These are phyloP conservation scores for Cerrena zonata DNA, from an alignment of 1,284 basidiomycete species.

Conservation along the genomic window DNA sequence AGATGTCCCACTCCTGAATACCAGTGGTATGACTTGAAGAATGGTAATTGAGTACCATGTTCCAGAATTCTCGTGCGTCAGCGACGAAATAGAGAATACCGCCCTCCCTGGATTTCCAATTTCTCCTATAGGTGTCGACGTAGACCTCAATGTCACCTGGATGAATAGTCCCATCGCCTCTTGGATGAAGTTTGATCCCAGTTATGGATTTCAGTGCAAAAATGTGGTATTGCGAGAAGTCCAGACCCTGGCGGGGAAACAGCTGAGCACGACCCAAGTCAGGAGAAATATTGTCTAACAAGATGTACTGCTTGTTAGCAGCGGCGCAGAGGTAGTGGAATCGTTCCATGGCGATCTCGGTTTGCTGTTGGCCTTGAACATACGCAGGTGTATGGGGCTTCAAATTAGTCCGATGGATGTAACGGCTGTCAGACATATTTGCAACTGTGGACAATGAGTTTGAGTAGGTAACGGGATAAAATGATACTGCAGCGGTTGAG, in stretches of 20 bases:
- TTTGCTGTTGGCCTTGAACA: slow-evolving; percentile 8
- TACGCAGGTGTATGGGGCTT: not conserved
- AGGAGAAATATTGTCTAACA: slow-evolving; percentile 3
- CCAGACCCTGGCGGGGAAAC: slow-evolving; percentile 9
- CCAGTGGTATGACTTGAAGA: slow-evolving; percentile 17
- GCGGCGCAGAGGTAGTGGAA: slow-evolving; percentile 17
- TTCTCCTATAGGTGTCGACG: slow-evolving; percentile 4
- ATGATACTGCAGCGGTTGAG: too few species aligned
- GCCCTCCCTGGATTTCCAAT: slow-evolving; percentile 19
- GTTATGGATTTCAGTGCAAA: slow-evolving; percentile 12
- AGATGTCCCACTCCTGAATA: slow-evolving; percentile 16
- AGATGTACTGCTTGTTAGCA: slow-evolving; percentile 2
- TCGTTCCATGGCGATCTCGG: slow-evolving; percentile 6
- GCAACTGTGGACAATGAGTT: too few species aligned
- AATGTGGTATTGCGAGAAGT: slow-evolving; percentile 11
- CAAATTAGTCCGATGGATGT: not conserved
- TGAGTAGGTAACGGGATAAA: too few species aligned
- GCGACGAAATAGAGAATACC: slow-evolving; percentile 16
- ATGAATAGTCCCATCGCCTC: slow-evolving; percentile 18
- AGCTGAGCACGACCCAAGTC: slow-evolving; percentile 5
- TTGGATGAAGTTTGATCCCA: slow-evolving; percentile 19
- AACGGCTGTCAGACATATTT: not conserved
- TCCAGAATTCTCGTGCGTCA: slow-evolving; percentile 18
- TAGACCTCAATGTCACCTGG: slow-evolving; percentile 19
- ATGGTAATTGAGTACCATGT: slow-evolving; percentile 22